phyloP scores from a whole-genome alignment of 805 yeast genomes.

The Cyberlindnera meyerae region DNA sequence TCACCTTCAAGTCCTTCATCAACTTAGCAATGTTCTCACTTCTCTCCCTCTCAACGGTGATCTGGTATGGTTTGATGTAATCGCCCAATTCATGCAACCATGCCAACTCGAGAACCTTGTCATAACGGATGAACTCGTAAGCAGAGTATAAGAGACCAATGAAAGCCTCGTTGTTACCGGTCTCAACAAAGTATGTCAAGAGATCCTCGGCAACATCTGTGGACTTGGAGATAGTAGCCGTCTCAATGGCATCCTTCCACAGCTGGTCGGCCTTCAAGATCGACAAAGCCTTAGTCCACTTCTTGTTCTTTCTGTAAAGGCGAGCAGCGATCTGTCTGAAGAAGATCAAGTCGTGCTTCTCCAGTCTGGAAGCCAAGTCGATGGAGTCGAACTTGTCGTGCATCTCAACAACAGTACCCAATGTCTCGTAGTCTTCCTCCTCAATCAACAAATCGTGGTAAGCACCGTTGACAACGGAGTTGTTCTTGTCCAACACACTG shows the following conservation, averaged over 20 bases:
- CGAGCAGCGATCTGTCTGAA: constrained; percentile 96
- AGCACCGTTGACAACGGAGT: constrained; percentile 87
- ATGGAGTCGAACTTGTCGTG: constrained; percentile 89
- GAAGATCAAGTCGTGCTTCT: constrained; percentile 83
- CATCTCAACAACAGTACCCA: constrained; percentile 80
- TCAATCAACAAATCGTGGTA: constrained; percentile 93
- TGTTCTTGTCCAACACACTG: constrained; percentile 85
- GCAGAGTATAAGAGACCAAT: constrained; percentile 85
- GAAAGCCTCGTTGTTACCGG: constrained; percentile 93
- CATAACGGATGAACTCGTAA: constrained; percentile 74
- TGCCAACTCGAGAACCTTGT: constrained; percentile 80
- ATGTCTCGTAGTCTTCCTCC: constrained; percentile 91
- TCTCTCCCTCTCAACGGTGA: constrained; percentile 79
- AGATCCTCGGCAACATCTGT: constrained; percentile 83
- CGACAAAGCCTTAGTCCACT: constrained; percentile 84
- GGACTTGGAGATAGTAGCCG: constrained; percentile 79
- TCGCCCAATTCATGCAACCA: constrained; percentile 87
- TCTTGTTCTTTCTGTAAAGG: constrained; percentile 89
- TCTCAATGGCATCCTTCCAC: constrained; percentile 91
- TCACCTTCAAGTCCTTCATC: constrained; percentile 62
- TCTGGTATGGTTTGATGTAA: constrained; percentile 87
- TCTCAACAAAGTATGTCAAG: constrained; percentile 87
- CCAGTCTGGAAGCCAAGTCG: constrained; percentile 88
- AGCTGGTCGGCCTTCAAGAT: constrained; percentile 87
- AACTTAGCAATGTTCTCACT: constrained; percentile 59